Percentiles rank a stretch among this genome's conserved stretches.
These are phyloP conservation scores for Erysimum cheiranthoides DNA, from an alignment of 345 rosid genomes.

Conservation along the genomic window DNA sequence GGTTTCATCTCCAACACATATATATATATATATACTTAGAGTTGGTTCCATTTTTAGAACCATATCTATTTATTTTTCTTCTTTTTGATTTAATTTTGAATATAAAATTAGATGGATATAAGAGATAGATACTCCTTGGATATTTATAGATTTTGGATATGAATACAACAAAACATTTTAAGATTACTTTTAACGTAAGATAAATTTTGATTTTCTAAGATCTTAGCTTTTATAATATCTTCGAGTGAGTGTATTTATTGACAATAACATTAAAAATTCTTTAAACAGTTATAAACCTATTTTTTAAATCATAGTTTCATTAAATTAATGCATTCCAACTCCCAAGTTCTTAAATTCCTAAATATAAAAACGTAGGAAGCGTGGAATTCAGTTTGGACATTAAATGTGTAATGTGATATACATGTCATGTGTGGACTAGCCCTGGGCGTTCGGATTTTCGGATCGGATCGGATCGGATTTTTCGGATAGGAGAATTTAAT, in stretches of 20 bases:
- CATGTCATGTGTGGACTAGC: slow-evolving; percentile 2
- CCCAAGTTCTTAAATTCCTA: background rate
- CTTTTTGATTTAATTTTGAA: no score
- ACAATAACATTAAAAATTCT: background rate
- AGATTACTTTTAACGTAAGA: background rate
- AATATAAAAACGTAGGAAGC: slow-evolving; percentile 3
- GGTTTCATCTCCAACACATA: no score
- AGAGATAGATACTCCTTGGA: no score
- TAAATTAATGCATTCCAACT: slow-evolving; percentile 11
- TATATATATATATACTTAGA: no score
- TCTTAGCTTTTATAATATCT: no score
- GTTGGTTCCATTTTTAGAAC: no score
- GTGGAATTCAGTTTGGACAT: slow-evolving; percentile 22
- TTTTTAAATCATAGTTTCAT: background rate
- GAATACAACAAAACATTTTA: background rate
- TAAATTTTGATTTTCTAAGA: background rate
- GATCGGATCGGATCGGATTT: no score
- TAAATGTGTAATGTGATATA: slow-evolving; percentile 29
- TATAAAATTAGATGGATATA: no score
- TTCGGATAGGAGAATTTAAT: no score
- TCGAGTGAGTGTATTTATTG: background rate
- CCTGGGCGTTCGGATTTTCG: no score
- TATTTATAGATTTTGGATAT: slow-evolving; percentile 17
- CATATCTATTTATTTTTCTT: no score
- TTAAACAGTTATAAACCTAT: background rate